Evolutionary conservation across 352 stramenopile genomes (phyloP), one percentile per base, ranked within the genome.

Genomic region (Thalassiosira ordinaria): DNA sequence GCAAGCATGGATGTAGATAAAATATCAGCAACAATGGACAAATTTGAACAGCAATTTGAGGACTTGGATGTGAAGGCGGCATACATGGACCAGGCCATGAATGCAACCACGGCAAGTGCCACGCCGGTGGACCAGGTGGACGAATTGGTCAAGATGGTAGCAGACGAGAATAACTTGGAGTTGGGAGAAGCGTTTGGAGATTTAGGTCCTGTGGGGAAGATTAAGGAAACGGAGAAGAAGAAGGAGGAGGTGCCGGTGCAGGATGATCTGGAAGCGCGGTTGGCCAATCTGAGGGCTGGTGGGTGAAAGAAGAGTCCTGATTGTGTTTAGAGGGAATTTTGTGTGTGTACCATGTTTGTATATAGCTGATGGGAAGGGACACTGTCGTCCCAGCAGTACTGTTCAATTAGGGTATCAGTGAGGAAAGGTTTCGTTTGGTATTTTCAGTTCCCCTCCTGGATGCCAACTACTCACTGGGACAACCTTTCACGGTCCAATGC

Each of bases 41-140:
- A 98, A 85, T 99, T 99, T 82, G 97, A 99, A 85, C 93, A 97
- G 81, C 97, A 99, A 89, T 99, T 99, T 91, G 97, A 99, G 81
- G 96, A 99, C 87, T 96, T 99, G 87, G 97, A 99, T 88, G 97
- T 99, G 39, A 97, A 97, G 47, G 92, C 96, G 6, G 96, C 95
- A 37, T 99, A 99, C 89, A 99, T 99, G 97, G 97, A 99, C 70
- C 91, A 95, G 59, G 95, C 97, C 61, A 99, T 99, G 95, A 97
- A 95, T 92, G 96, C 94, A 61, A 97, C 95, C 41, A 98, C 96
- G 33, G 96, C 96, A 29, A 95, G 96, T 62, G 94, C 94, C 16
- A 99, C 97, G 35, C 97, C 97, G n/a, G 96, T 96, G 22, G 96
- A 99, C 78, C 95, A 99, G 78, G 97, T 99, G 11, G 96, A 99